Conservation (phyloP, 495 filamentous ascomycete genomes). For the Lophiotrema nucula region DNA sequence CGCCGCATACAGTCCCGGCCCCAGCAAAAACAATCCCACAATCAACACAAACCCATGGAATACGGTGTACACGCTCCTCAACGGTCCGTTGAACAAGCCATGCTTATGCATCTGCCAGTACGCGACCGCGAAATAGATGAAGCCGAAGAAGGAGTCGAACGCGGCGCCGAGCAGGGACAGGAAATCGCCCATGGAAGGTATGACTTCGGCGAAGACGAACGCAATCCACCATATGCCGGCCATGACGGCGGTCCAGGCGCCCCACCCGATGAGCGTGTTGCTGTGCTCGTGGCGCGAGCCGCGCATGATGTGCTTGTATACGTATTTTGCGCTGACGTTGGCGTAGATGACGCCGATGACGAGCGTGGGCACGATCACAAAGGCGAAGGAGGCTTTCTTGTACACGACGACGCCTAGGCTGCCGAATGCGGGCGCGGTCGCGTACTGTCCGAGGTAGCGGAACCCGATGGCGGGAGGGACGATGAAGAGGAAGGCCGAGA, state of each 20-base stretch:
- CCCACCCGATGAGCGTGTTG: slow-evolving; percentile 49
- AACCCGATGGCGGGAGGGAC: slow-evolving; percentile 53
- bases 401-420: slow-evolving; percentile 45
- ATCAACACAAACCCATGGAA: slow-evolving; percentile 46
- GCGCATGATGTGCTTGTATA: slow-evolving; percentile 46
- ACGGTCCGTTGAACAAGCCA: slow-evolving; percentile 36
- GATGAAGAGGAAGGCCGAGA: slow-evolving; percentile 51
- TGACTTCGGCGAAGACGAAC: slow-evolving; percentile 48
- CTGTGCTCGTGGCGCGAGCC: slow-evolving; percentile 47
- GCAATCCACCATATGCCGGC: slow-evolving; percentile 43
- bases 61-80: slow-evolving; percentile 43
- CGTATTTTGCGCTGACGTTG: slow-evolving; percentile 48
- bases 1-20: slow-evolving; percentile 53
- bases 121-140: slow-evolving; percentile 50
- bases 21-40: slow-evolving; percentile 50
- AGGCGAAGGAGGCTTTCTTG: slow-evolving; percentile 46
- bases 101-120: slow-evolving; percentile 52
- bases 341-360: slow-evolving; percentile 51
- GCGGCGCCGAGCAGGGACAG: slow-evolving; percentile 29
- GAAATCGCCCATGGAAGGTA: slow-evolving; percentile 42
- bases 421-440: slow-evolving; percentile 52
- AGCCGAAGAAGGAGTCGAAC: slow-evolving; percentile 40
- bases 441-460: slow-evolving; percentile 50
- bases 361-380: slow-evolving; percentile 45
- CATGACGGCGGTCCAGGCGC: slow-evolving; percentile 48